Percentiles rank a stretch among this genome's conserved stretches.
phyloP scores from a whole-genome alignment of 257 asterid genomes.

The Penstemon davidsonii region DNA sequence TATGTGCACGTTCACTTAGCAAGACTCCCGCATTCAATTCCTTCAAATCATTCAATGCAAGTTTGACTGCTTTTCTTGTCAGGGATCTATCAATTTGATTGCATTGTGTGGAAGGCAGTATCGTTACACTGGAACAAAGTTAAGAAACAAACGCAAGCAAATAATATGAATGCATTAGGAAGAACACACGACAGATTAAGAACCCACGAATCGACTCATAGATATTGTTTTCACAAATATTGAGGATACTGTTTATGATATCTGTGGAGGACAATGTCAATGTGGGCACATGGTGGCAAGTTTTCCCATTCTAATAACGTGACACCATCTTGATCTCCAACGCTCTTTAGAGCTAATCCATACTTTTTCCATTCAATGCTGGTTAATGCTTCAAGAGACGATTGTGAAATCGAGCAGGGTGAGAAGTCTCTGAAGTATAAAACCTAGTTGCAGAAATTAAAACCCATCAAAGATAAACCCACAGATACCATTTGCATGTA shows the following conservation, averaged over 20 bases:
- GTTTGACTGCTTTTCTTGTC: conserved; percentile 67
- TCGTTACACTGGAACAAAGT: conserved; percentile 46
- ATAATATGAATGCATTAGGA: background rate
- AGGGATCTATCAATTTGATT: conserved; percentile 43
- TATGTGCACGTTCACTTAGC: conserved; percentile 74
- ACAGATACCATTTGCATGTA: background rate
- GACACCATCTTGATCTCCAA: conserved; percentile 54
- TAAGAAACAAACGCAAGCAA: conserved; percentile 37
- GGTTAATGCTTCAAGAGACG: conserved; percentile 64
- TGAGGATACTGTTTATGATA: conserved; percentile 67
- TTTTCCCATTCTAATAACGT: conserved; percentile 78
- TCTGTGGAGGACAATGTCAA: conserved; percentile 69
- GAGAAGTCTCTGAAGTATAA: conserved; percentile 68
- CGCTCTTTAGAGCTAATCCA: conserved; percentile 60
- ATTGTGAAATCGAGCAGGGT: conserved; percentile 57
- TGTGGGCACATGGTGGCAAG: conserved; percentile 57
- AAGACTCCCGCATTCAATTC: conserved; percentile 62
- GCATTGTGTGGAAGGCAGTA: conserved; percentile 34
- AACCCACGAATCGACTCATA: conserved; percentile 9
- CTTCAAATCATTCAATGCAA: conserved; percentile 73
- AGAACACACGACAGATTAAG: conserved; percentile 9
- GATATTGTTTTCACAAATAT: conserved; percentile 21
- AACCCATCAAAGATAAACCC: conserved; percentile 13
- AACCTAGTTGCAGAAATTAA: conserved; percentile 46
- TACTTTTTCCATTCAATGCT: conserved; percentile 79